phyloP scores from a whole-genome alignment of 352 stramenopile genomes.

The Globisporangium megalacanthum region DNA sequence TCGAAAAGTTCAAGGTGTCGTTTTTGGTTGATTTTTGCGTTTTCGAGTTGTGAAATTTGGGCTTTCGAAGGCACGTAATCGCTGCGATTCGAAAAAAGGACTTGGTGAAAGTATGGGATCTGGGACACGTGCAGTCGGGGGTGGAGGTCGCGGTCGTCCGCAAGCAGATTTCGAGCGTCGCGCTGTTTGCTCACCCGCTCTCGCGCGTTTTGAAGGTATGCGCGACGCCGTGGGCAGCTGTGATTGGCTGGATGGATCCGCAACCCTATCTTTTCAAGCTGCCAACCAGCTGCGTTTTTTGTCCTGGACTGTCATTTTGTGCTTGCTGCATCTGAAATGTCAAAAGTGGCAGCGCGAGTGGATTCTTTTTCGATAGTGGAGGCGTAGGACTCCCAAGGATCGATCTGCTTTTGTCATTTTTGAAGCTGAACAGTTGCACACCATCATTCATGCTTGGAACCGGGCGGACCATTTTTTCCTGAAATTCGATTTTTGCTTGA shows the following conservation, averaged over 20 bases:
- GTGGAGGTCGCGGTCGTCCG: neutral
- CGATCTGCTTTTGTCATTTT: too few relatives aligned
- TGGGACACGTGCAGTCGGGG: too few relatives aligned
- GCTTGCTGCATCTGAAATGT: neutral
- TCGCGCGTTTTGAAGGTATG: neutral
- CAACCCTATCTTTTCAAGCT: neutral
- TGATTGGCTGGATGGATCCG: slow-evolving; percentile 8
- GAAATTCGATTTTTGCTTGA: too few relatives aligned
- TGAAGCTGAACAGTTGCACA: too few relatives aligned
- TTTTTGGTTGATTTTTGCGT: neutral
- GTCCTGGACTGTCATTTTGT: neutral
- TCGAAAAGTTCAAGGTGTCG: slow-evolving; percentile 26
- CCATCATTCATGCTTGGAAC: too few relatives aligned
- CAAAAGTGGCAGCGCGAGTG: neutral
- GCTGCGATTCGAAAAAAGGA: neutral
- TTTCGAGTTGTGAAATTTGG: neutral
- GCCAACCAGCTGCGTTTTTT: too few relatives aligned
- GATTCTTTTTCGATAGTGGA: too few relatives aligned
- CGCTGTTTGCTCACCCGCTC: neutral
- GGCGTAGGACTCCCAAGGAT: too few relatives aligned
- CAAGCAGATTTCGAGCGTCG: neutral
- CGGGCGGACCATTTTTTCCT: too few relatives aligned
- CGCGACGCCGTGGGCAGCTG: slow-evolving; percentile 2
- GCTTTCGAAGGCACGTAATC: neutral
- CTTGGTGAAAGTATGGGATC: too few relatives aligned